These are phyloP conservation scores for Dryas integrifolia DNA, from an alignment of 331 rosid genomes.

Conservation along the genomic window DNA sequence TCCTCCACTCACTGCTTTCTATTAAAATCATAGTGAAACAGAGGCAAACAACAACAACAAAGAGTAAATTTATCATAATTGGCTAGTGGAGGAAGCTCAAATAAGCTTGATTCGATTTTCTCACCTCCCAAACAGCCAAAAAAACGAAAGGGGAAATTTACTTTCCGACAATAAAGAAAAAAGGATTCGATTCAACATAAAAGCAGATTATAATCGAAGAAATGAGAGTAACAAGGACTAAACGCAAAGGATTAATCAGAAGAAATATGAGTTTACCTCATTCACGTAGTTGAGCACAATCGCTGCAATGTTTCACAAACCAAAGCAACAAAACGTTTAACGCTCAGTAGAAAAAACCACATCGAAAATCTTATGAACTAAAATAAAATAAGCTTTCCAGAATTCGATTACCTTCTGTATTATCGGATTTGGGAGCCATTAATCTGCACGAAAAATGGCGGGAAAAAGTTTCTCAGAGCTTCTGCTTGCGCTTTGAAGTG, in stretches of 20 bases:
- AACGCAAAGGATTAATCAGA: not conserved
- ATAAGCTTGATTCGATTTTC: not conserved
- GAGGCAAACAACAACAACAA: not conserved
- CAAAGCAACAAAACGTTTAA: slow-evolving; percentile 4
- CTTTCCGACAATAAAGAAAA: not conserved
- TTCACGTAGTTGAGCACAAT: slow-evolving; percentile 86
- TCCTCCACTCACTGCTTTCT: not conserved
- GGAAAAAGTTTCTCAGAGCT: slow-evolving; percentile 33
- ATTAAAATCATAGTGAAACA: not conserved
- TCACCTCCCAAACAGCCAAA: slow-evolving; percentile 8
- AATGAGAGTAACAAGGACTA: not conserved
- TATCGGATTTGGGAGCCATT: slow-evolving; percentile 82
- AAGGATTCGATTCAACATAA: not conserved
- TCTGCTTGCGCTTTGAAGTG: slow-evolving; percentile 1
- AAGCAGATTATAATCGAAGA: slow-evolving; percentile 3
- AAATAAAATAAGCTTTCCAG: not conserved
- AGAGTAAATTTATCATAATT: not conserved
- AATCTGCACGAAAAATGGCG: slow-evolving; percentile 49
- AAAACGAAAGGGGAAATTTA: not conserved
- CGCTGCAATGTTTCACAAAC: slow-evolving; percentile 44
- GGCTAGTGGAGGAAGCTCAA: not conserved
- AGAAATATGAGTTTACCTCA: slow-evolving; percentile 47
- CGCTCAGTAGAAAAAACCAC: not conserved
- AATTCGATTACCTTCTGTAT: slow-evolving; percentile 55
- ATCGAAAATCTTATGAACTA: not conserved